Base-by-base conservation (phyloP, 2,329 filamentous ascomycete genomes). In the Cytospora piceicola region DNA sequence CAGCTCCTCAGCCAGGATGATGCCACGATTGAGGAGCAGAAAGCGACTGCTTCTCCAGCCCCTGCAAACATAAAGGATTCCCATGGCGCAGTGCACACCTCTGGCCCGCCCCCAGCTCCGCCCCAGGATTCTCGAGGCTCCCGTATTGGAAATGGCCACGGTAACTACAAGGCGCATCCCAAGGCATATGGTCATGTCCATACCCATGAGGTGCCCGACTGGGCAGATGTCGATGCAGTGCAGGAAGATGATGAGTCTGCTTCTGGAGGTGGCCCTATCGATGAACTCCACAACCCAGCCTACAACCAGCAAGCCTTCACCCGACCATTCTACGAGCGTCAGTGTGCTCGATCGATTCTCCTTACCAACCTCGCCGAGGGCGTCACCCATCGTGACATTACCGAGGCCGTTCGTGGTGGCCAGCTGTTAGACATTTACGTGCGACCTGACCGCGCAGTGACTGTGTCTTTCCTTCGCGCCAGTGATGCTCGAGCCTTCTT, bases 391-490 rank as follows among this genome's bases (percentile, higher is more conserved):
- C 82, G 81, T 56, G 90, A 95, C 68, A 78, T 95, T 66, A 82
- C 84, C 3, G 81, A 82, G 27, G 82, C 83, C 14, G 78, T 95
- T 60, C 87, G 89, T 65, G 92, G 92, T 29, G 92, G 92, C 1
- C 81, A 85, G 69, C 71, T 96, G 14, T 75, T 94, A 14, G 90
- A 93, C 69, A 79, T 94, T 51, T 89, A 85, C 70, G 70, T 93
- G 57, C 85, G 87, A 36, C 73, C 71, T 11, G 88, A 92, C 60
- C 84, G 84, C 36, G 80, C 79, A 54, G 90, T 87, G 4, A 84
- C 82, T 52, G 81, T 95, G 2, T 91, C 92, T 0, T 95, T 95
- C 73, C 79, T 92, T 8, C 81, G 88, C 59, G 84, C 84, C 39
- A 79, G 82, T 24, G 83, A 87, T 65, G 89, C 89, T n/a, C 76